Evolutionary conservation across 371 early-diverging fungal genomes (phyloP), one percentile per base, ranked within the genome.

Genomic region (Entomophthora muscae): DNA sequence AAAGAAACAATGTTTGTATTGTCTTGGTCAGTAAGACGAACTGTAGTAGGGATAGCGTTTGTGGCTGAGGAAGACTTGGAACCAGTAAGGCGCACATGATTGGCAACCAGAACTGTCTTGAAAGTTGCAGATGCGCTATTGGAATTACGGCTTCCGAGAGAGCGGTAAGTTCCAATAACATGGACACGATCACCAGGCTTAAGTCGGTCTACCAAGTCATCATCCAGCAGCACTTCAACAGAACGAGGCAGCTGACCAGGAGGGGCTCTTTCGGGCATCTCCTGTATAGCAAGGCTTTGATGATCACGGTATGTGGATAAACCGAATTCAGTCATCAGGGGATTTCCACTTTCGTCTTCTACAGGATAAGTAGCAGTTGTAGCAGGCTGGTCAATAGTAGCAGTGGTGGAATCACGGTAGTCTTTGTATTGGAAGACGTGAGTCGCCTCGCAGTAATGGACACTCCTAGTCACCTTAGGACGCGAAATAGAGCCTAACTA

Each of bases 221-320:
- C 93, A 66, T 96, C 92, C 61, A 99, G 72, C 53, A 99, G 81
- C n/a, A 98, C 82, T 73, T 98, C 98, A 23, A 99, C 79, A 21
- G 95, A 92, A 10, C 99, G 85, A 51, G 99, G 99, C 63, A 99
- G 75, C 69, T 94, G 94, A 27, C 99, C 99, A 21, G 98, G 87
- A 22, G 98, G 98, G 1, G 99, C 89, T 42, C 95, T 85, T 75
- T 99, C 99, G 0, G 99, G 99, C 98, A 99, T 98, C 78, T 99
- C 99, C 76, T 99, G 99, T 52, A 99, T 79, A 63, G 83, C 89
- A 64, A 97, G 79, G 1, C 89, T 91, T 75, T 99, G 99, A 69
- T 91, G 91, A 75, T 99, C 97, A 17, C 89, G 76, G 73, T 98
- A 99, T 3, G 83, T 81, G 61, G 90, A 91, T 68, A 83, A 81